A percentile compares a stretch with the other conserved stretches of the same genome.
Evolutionary conservation across 257 asterid genomes (phyloP).

Genomic region (Solanum pinnatisectum): DNA sequence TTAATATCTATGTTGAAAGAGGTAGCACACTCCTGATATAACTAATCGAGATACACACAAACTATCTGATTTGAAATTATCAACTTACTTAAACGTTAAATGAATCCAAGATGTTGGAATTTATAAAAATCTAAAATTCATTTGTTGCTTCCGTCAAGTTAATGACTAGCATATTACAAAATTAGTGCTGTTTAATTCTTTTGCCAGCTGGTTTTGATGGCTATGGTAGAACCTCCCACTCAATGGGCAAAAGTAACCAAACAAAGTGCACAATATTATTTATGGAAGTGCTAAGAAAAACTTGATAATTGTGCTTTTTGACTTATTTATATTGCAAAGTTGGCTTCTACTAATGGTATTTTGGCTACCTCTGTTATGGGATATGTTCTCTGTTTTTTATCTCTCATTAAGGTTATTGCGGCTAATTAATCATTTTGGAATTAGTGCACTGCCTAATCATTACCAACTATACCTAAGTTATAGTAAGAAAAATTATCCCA

Average conservation of each 20-base stretch:
- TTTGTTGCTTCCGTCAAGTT: background rate
- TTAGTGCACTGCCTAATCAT: conserved; percentile 38
- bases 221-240: background rate
- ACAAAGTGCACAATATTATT: background rate
- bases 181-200: background rate
- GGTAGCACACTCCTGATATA: background rate
- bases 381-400: background rate
- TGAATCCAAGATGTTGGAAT: background rate
- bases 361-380: background rate
- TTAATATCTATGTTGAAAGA: background rate
- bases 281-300: background rate
- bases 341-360: background rate
- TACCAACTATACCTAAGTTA: conserved; percentile 13
- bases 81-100: background rate
- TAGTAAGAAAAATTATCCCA: background rate
- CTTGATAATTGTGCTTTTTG: conserved; percentile 11
- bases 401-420: background rate
- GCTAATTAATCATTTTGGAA: conserved; percentile 21
- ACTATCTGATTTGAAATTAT: background rate
- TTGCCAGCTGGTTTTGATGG: background rate
- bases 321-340: conserved; percentile 1
- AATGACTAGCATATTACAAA: background rate
- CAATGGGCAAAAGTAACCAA: background rate
- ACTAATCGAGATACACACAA: background rate
- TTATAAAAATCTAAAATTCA: background rate